Base-by-base conservation (phyloP, 2,329 filamentous ascomycete species). In the Scedosporium aurantiacum region DNA sequence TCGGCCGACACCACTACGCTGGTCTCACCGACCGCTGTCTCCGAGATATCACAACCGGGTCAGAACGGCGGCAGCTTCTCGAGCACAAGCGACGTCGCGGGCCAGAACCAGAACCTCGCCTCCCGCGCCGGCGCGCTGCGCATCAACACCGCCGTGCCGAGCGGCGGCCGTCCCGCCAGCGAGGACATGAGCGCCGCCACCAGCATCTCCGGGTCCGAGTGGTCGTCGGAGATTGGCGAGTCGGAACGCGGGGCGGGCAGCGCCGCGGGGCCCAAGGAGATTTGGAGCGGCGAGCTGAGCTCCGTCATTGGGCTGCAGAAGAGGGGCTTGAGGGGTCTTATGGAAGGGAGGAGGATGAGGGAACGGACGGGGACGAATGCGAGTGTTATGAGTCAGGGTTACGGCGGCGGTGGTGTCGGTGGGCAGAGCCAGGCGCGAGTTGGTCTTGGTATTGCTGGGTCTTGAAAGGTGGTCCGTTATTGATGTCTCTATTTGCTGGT, bases 221-320 rank as follows among this genome's bases (percentile, higher is more conserved):
- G 80, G 74, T 83, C 80, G 66, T 82, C 79, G 0, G 80, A 83
- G 62, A 68, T 78, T 27, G 81, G 79, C 43, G 79, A 78, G 4
- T 78, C 74, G 55, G 78, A 78, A 57, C 76, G 75, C 16, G 73
- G 63, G 70, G 74, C 67, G 66, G 74, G 70, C 66, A 43, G 54
- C 5, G 57, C 55, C 14, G 58, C 61, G 14, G 60, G 62, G 12
- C 32, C 74, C 68, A 75, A 82, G 14, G 88, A 91, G 66, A 78
- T 93, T 0, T 99, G 94, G 93, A 78, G 82, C 68, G 86, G 88
- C 62, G 84, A 95, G 76, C 73, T 93, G 40, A 92, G 89, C 75
- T 90, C 90, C 57, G 93, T 97, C 2, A 96, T 99, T 66, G 94
- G 94, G 0, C 72, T 99, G 65, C 94, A 99, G 78, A 99, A 99